A percentile compares a stretch with the other conserved stretches of the same genome.
Conservation (phyloP, 2,329 filamentous ascomycete genomes). For the Dichotomopilus funicola region DNA sequence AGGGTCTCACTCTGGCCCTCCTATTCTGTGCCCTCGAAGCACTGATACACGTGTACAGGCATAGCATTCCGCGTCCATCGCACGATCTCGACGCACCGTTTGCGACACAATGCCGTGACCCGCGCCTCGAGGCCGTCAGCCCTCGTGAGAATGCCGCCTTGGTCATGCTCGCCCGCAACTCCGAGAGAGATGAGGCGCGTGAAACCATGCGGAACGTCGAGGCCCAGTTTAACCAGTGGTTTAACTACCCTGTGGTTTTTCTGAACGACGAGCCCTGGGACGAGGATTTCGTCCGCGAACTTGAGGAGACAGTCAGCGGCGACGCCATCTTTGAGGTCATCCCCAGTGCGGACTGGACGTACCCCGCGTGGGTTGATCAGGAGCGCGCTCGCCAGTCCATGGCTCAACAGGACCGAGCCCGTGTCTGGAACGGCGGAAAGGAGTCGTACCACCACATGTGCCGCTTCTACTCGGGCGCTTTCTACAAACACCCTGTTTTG, state of each 20-base stretch:
- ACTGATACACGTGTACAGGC: constrained; percentile 30
- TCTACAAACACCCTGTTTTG: constrained; percentile 37
- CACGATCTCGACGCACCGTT: constrained; percentile 36
- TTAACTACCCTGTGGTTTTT: constrained; percentile 41
- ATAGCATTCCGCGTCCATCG: constrained; percentile 30
- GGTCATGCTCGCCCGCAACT: constrained; percentile 43
- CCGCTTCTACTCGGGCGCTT: constrained; percentile 38
- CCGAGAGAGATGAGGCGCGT: constrained; percentile 35
- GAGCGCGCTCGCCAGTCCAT: constrained; percentile 19
- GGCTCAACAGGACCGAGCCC: constrained; percentile 23
- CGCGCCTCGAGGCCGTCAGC: constrained; percentile 25
- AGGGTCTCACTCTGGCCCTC: constrained; percentile 23
- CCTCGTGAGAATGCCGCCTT: constrained; percentile 39
- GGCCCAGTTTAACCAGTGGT: constrained; percentile 41
- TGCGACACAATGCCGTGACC: constrained; percentile 34
- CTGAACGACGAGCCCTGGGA: constrained; percentile 41
- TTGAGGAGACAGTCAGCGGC: constrained; percentile 33
- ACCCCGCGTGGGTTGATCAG: constrained; percentile 27
- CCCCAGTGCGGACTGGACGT: constrained; percentile 35
- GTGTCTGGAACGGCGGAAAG: constrained; percentile 34
- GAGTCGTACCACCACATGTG: constrained; percentile 38
- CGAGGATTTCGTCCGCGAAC: constrained; percentile 31
- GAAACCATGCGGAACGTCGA: constrained; percentile 37
- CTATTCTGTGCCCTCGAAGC: constrained; percentile 30
- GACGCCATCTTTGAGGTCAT: constrained; percentile 38